Evolutionary conservation across 441 rosid genomes (phyloP).

Genomic region (Adansonia rubrostipa): DNA sequence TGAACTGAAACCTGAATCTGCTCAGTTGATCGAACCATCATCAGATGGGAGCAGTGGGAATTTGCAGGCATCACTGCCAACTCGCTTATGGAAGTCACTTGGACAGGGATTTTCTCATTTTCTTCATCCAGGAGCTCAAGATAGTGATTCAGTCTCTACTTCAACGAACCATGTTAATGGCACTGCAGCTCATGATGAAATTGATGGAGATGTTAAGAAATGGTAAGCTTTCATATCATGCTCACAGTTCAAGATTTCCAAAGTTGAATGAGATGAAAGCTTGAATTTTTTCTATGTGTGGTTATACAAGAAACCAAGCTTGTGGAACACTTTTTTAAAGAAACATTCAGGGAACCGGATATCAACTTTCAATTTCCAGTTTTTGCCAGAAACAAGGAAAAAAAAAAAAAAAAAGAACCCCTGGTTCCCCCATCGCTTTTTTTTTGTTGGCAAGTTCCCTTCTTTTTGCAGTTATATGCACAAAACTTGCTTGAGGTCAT

Average conservation of each 20-base stretch:
- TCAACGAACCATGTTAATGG: conserved; percentile 42
- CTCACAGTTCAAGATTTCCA: neutral
- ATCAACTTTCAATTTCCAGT: neutral
- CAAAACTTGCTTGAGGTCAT: neutral
- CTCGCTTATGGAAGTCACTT: conserved; percentile 80
- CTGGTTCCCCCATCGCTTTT: neutral
- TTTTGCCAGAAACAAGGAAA: neutral
- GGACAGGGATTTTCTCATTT: conserved; percentile 83
- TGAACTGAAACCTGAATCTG: conserved; percentile 70
- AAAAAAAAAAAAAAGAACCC: neutral
- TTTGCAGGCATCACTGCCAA: conserved; percentile 51
- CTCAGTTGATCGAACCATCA: conserved; percentile 44
- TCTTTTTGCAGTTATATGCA: neutral
- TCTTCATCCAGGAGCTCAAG: conserved; percentile 61
- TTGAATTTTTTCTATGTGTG: conserved; percentile 5
- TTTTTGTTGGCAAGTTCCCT: neutral
- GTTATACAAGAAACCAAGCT: conserved; percentile 22
- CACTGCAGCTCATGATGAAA: conserved; percentile 34
- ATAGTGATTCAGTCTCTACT: conserved; percentile 39
- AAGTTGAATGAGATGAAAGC: conserved; percentile 1
- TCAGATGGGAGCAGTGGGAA: conserved; percentile 27
- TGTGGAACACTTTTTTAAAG: neutral
- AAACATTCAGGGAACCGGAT: neutral
- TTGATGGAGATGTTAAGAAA: conserved; percentile 43
- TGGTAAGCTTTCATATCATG: conserved; percentile 44